Base-by-base conservation (phyloP, 495 filamentous ascomycete species). In the Aspergillus incahuasiensis region DNA sequence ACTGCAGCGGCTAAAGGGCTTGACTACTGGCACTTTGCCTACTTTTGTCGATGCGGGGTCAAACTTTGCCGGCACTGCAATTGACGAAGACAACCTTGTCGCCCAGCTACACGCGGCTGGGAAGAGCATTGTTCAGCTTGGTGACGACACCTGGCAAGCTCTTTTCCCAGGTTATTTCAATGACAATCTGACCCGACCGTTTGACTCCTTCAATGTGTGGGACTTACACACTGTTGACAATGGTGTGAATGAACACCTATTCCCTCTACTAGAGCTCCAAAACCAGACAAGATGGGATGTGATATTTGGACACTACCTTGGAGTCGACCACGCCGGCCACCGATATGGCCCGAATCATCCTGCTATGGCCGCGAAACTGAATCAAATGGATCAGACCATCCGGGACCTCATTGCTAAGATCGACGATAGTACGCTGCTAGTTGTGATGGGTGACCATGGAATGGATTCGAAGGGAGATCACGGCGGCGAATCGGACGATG, bases 391-490 rank as follows among this genome's bases (percentile, higher is more conserved):
- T 63, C 68, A 63, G 4, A 82, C 95, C 35, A 77, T 97, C 56
- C 79, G 84, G 21, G 75, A 87, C 9, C 71, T 97, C 32, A 84
- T 91, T 20, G 78, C 80, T 3, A 74, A 75, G 8, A 68, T 97
- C 12, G 92, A 96, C 62, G 88, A 96, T 40, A 72, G 88, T 30
- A 97, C 94, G 2, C 72, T 98, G 24, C 74, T 98, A 44, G 86
- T 98, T 15, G 89, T 97, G 15, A 96, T 98, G 90, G 94, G 94
- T 9, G 94, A 98, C 68, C 94, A 98, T 68, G 94, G 94, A 8
- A 98, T 98, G 94, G 94, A 98, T 71, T 75, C 79, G 21, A 98
- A 98, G 73, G 94, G 94, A 6, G 94, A 98, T 63, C 94, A 98
- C 63, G 94, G 94, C 40, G 94, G 94, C 42, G 94, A 98, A 71